Evolutionary conservation across 2,329 filamentous ascomycete genomes (phyloP).

Genomic region (Trichoderma sp.): DNA sequence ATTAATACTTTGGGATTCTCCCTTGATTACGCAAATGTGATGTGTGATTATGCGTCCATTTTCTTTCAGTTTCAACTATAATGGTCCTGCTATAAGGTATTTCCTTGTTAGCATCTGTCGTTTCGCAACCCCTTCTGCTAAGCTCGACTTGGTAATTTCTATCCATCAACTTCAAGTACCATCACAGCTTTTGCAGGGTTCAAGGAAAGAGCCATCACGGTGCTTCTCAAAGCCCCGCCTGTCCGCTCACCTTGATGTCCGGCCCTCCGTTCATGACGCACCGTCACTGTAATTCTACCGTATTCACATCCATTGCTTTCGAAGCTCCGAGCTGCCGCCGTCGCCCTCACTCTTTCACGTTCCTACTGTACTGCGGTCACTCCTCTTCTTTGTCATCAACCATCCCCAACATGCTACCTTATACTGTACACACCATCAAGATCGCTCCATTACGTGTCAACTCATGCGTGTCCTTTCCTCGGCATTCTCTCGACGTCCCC

Average conservation of each 20-base stretch:
- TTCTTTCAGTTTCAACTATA: neutral
- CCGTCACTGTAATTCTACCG: neutral
- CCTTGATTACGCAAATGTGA: conserved; percentile 30
- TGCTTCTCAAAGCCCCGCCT: neutral
- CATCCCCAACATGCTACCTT: neutral
- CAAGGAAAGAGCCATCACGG: conserved; percentile 8
- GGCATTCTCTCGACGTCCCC: neutral
- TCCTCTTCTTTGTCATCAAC: neutral
- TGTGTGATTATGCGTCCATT: conserved; percentile 3
- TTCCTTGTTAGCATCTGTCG: neutral
- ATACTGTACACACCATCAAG: neutral
- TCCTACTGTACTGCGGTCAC: neutral
- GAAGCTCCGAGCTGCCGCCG: neutral
- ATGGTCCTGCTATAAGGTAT: neutral
- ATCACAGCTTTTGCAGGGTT: too few relatives aligned
- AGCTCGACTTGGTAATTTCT: neutral
- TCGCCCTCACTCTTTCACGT: neutral
- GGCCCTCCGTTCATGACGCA: conserved; percentile 20
- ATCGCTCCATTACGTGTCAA: neutral
- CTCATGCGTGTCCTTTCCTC: neutral
- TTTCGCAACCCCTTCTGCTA: too few relatives aligned
- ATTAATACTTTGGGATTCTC: too few relatives aligned
- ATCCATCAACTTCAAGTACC: neutral
- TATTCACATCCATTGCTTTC: neutral
- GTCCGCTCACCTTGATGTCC: conserved; percentile 17